Evolutionary conservation across 306 rosid genomes (phyloP).

Genomic region (Gastrolobium villosum): DNA sequence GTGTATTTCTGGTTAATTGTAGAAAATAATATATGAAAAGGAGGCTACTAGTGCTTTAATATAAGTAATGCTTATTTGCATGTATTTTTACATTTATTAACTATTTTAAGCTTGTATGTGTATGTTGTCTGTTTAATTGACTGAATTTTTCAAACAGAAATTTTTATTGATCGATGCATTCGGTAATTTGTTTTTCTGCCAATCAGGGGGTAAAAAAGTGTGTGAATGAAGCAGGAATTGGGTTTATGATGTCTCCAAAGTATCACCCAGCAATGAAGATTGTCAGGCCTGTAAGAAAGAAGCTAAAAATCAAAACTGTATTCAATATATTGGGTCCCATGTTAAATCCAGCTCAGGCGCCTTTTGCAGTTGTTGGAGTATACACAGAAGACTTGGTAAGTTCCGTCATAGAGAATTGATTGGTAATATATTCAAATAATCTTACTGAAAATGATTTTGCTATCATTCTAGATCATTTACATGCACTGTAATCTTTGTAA

Average conservation of each 20-base stretch:
- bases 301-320: constrained; percentile 83
- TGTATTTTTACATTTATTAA: neutral
- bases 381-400: constrained; percentile 81
- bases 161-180: constrained; percentile 1
- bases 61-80: neutral
- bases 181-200: constrained; percentile 22
- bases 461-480: constrained; percentile 18
- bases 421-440: constrained; percentile 9
- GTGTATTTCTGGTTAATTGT: neutral
- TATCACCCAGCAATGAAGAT: constrained; percentile 94
- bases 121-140: neutral
- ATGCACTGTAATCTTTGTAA: neutral
- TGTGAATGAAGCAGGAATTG: constrained; percentile 84
- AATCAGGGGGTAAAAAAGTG: constrained; percentile 81
- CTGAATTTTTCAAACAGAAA: constrained; percentile 17
- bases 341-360: constrained; percentile 93
- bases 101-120: neutral
- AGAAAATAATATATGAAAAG: neutral
- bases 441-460: constrained; percentile 13
- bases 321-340: constrained; percentile 93
- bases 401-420: constrained; percentile 14
- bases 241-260: constrained; percentile 92
- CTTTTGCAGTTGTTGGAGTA: constrained; percentile 96
- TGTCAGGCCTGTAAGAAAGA: constrained; percentile 84
- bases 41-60: constrained; percentile 22